Evolutionary conservation across 345 rosid genomes (phyloP).

Genomic region (Citrus australasica): DNA sequence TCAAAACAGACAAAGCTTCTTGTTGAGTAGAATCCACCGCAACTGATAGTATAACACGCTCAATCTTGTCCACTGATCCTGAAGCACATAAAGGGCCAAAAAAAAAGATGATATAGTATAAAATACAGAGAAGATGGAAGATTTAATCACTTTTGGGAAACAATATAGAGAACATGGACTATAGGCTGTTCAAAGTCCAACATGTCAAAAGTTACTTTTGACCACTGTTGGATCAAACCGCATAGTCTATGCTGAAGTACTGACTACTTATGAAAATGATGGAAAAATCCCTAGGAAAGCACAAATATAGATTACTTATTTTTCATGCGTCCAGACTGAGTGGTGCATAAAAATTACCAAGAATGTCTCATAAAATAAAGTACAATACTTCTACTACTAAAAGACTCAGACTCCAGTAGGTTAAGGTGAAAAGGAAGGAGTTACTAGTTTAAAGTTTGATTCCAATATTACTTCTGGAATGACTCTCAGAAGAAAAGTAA

Average conservation of each 20-base stretch:
- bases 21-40: conserved; percentile 65
- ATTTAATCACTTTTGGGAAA: neutral
- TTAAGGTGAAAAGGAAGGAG: neutral
- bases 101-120: neutral
- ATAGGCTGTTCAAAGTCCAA: neutral
- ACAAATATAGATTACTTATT: neutral
- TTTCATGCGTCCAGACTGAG: neutral
- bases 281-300: neutral
- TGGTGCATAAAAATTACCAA: neutral
- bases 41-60: conserved; percentile 34
- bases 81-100: neutral
- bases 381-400: neutral
- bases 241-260: neutral
- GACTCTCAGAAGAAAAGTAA: neutral
- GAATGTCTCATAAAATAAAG: neutral
- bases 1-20: conserved; percentile 62
- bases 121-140: neutral
- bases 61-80: conserved; percentile 29
- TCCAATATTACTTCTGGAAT: neutral
- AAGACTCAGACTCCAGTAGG: neutral
- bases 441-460: neutral
- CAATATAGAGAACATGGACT: neutral
- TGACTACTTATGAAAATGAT: neutral
- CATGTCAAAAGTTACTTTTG: neutral
- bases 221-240: neutral